Base-by-base conservation (phyloP, 805 yeast species). In the Candida silvicultrix region DNA sequence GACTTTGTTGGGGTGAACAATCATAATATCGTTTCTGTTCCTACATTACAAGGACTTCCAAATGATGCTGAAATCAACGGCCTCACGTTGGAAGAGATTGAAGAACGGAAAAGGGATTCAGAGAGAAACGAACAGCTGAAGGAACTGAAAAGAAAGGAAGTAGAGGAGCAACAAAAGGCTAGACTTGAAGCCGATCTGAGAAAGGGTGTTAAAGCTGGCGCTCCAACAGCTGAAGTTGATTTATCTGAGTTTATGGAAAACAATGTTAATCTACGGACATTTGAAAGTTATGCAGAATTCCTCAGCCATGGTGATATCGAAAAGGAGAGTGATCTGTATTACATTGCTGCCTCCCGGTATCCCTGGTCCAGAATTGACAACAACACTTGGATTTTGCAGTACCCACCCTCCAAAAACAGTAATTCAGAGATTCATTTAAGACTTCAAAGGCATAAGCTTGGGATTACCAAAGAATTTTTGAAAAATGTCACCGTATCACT, bases 1-100 rank as follows among this genome's bases (percentile, higher is more conserved):
- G 96, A 89, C 59, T 78, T 89, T 63, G 86, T 81, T n/a, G 85
- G 81, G 11, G 73, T 82, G 0, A 69, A 68, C 14, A 68, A 67
- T n/a, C 67, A 69, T 0, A 84, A 84, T 3, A 67, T 83, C 4
- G 71, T 71, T 14, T 73, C 83, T 1, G 70, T 74, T 1, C 86
- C 89, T 0, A 71, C 77, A 0, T 62, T 84, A 14, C 67, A 71
- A 34, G 73, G 71, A 8, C 44, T 56, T 2, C 57, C 58, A 10
- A 35, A 46, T 31, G 59, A 46, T 21, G 44, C 45, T 20, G 39
- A 32, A 2, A 49, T 66, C 9, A 59, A 68, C 20, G 68, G 64
- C 4, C 54, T 61, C 12, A 59, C 71, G 0, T 40, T 65, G 38
- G 54, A 58, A 11, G 69, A 71, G 14, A 56, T 71, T 45, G 55